Percentiles rank a stretch among this genome's conserved stretches.
phyloP scores from a whole-genome alignment of 1,284 basidiomycete genomes.

The Ceratobasidium sp. region DNA sequence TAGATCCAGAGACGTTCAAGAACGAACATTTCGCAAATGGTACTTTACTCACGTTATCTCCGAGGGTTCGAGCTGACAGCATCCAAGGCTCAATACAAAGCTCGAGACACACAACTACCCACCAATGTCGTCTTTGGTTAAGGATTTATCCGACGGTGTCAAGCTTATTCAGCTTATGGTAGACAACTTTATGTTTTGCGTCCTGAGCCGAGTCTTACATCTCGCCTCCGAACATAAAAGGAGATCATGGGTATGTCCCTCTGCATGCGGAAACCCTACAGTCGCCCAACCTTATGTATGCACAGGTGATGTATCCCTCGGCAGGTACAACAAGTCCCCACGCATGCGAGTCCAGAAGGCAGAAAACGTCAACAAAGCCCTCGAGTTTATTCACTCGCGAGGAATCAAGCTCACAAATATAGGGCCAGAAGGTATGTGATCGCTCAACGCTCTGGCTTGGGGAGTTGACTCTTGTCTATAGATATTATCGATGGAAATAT shows the following conservation, averaged over 20 bases:
- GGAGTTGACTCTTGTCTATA: constrained; percentile 46
- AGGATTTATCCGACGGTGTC: constrained; percentile 94
- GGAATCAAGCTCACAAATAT: constrained; percentile 98
- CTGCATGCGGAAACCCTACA: background rate
- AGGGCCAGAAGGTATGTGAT: constrained; percentile 79
- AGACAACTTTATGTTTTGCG: constrained; percentile 28
- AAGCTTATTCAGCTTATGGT: constrained; percentile 93
- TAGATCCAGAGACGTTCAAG: constrained; percentile 71
- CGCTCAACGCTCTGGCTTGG: background rate
- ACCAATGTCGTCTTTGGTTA: constrained; percentile 88
- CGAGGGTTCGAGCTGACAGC: background rate
- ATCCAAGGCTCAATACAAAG: constrained; percentile 89
- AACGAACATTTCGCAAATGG: constrained; percentile 89
- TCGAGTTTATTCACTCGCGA: constrained; percentile 93
- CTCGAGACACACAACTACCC: constrained; percentile 84
- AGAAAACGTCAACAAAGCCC: constrained; percentile 95
- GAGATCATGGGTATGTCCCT: constrained; percentile 83
- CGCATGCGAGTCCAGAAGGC: constrained; percentile 95
- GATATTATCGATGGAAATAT: constrained; percentile 98
- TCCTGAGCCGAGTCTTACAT: background rate
- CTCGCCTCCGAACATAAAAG: constrained; percentile 51
- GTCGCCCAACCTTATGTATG: background rate
- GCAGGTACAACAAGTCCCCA: constrained; percentile 89
- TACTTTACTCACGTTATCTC: constrained; percentile 46
- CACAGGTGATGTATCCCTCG: constrained; percentile 85